Evolutionary conservation across 805 yeast species (phyloP).

Genomic region (Komagataella phaffii): DNA sequence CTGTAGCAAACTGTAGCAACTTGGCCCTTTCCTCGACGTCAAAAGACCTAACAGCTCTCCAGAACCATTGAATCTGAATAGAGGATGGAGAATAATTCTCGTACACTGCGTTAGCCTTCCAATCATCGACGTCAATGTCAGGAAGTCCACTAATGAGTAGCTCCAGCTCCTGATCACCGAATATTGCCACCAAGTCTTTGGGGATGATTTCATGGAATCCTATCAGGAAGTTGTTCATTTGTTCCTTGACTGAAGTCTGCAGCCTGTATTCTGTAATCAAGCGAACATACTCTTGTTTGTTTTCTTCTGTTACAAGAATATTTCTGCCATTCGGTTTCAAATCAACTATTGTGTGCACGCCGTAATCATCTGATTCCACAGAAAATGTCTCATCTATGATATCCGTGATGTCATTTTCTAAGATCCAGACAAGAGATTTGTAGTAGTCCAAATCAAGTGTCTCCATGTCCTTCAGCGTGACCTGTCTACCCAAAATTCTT

Average conservation of each 20-base stretch:
- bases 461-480: constrained; percentile 87
- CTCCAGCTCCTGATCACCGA: constrained; percentile 93
- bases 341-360: constrained; percentile 76
- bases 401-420: constrained; percentile 93
- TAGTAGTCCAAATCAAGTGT: constrained; percentile 84
- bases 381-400: constrained; percentile 90
- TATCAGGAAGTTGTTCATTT: constrained; percentile 68
- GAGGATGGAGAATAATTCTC: constrained; percentile 74
- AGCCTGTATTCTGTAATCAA: constrained; percentile 79
- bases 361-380: constrained; percentile 87
- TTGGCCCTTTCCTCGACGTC: constrained; percentile 92
- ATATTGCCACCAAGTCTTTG: constrained; percentile 67
- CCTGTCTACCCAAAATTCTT: constrained; percentile 64
- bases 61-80: constrained; percentile 88
- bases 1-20: constrained; percentile 89
- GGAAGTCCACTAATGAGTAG: constrained; percentile 89
- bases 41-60: constrained; percentile 95
- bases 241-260: constrained; percentile 73
- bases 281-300: constrained; percentile 81
- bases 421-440: constrained; percentile 89
- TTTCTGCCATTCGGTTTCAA: constrained; percentile 72
- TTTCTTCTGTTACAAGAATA: constrained; percentile 78
- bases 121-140: constrained; percentile 89
- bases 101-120: constrained; percentile 80
- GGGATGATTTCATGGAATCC: constrained; percentile 92